These are phyloP conservation scores for Nidularia sp. DNA, from an alignment of 768 basidiomycete species.

Conservation along the genomic window DNA sequence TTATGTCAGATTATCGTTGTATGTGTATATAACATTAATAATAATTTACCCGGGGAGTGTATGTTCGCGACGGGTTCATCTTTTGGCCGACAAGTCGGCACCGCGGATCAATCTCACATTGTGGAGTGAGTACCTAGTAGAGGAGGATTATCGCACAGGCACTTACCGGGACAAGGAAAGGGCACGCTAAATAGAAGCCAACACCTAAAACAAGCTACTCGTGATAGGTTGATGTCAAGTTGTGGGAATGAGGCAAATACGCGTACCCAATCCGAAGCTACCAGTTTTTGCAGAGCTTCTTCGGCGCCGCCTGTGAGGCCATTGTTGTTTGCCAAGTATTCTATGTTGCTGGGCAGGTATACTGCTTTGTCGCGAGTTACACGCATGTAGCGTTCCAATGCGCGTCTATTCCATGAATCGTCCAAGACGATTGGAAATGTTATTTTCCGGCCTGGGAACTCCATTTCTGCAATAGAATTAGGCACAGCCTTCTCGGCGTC, in stretches of 20 bases:
- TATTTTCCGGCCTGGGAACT: slow-evolving; percentile 48
- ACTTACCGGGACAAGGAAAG: slow-evolving; percentile 55
- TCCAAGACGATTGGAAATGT: slow-evolving; percentile 61
- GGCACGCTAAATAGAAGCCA: slow-evolving; percentile 63
- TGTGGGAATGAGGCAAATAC: not conserved
- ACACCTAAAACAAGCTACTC: slow-evolving; percentile 55
- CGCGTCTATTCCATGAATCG: slow-evolving; percentile 53
- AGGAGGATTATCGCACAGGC: not conserved
- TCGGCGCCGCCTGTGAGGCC: slow-evolving; percentile 39
- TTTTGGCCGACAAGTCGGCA: slow-evolving; percentile 63
- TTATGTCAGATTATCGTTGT: not conserved
- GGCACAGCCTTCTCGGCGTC: slow-evolving; percentile 34
- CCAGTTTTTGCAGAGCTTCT: slow-evolving; percentile 41
- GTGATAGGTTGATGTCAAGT: not conserved
- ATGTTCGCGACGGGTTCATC: slow-evolving; percentile 71
- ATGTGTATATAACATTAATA: not conserved
- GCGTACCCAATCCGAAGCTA: slow-evolving; percentile 47
- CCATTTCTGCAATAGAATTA: slow-evolving; percentile 28
- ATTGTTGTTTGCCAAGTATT: slow-evolving; percentile 63
- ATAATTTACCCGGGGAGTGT: slow-evolving; percentile 49
- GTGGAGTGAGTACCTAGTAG: not conserved
- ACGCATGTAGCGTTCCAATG: slow-evolving; percentile 53
- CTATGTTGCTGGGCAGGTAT: slow-evolving; percentile 66
- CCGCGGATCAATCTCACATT: slow-evolving; percentile 47
- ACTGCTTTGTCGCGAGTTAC: slow-evolving; percentile 52